Evolutionary conservation across 1,284 basidiomycete species (phyloP), one percentile per base, ranked within the genome.

Genomic region (Nidula niveotomentosa): DNA sequence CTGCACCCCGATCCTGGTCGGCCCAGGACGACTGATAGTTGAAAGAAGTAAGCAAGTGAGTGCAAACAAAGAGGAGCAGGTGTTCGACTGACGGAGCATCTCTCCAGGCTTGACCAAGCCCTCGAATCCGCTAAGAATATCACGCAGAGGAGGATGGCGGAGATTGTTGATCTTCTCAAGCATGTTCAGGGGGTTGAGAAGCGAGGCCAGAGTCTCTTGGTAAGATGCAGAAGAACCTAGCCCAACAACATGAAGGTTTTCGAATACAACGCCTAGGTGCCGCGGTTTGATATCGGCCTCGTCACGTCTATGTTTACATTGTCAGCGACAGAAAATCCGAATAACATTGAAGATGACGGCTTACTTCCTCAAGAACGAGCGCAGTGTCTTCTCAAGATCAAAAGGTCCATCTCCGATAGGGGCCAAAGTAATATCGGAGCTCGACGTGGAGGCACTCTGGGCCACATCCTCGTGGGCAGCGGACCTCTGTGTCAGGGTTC

Each of bases 1-100:
- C 77, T 83, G 65, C 91, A 93, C 1, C 91, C 91, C 0, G 88
- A 81, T 12, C 82, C 82, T 8, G 84, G 84, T 10, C 82, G 73
- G 9, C 85, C 84, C 44, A 86, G 73, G 8, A 86, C 84, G 30
- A 84, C 79, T 81, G 51, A 15, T 52, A 45, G 49, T 23, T 23
- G 23, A 23, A 23, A 23, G 23, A 23, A 23, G 49, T 7, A 48
- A 13, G 49, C 35, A 48, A 8, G 12, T 15, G 13, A 48, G 4
- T 15, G 49, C 12, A 46, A 66, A 72, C 45, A 52, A 48, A 2
- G 17, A 39, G 23, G 30, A 34, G 51, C 13, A 33, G 7, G 7
- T 12, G 2, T 12, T 78, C 77, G 68, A 67, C 74, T 49, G 53
- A 80, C 79, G 67, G 13, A 83, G 70, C 84, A 87, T 86, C 67